These are phyloP conservation scores for Pyrrhoderma lamaoense DNA, from an alignment of 1,284 basidiomycete genomes.

Conservation along the genomic window DNA sequence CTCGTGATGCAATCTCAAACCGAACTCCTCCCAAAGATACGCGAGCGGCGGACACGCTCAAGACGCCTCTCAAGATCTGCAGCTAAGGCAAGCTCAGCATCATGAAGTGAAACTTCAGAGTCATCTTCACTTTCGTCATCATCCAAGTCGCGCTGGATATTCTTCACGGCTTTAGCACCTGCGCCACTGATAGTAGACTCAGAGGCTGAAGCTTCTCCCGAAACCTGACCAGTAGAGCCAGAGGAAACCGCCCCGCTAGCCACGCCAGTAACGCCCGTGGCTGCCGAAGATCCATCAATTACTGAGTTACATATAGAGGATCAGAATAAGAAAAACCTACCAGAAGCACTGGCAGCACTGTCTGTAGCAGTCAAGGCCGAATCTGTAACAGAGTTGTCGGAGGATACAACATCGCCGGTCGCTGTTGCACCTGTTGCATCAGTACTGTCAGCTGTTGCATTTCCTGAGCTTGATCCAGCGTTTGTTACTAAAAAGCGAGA, in stretches of 20 bases:
- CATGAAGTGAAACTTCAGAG: neutral
- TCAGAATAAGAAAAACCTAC: neutral
- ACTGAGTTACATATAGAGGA: neutral
- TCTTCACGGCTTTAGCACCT: neutral
- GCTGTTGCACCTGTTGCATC: neutral
- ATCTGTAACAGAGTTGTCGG: neutral
- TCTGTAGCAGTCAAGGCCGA: neutral
- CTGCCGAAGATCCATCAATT: neutral
- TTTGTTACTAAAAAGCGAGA: neutral
- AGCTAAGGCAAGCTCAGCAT: slow-evolving; percentile 1
- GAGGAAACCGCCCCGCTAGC: neutral
- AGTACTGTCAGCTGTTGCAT: neutral
- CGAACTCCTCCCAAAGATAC: slow-evolving; percentile 4
- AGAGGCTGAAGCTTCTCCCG: neutral
- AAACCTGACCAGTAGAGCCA: neutral
- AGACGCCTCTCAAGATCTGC: slow-evolving; percentile 1
- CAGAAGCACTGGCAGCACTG: neutral
- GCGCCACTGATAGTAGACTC: neutral
- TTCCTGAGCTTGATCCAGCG: slow-evolving; percentile 1
- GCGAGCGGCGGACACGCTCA: slow-evolving; percentile 9
- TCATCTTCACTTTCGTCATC: neutral
- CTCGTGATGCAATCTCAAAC: neutral
- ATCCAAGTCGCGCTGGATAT: neutral
- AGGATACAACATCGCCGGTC: neutral
- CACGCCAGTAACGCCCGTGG: neutral